Evolutionary conservation across 23 red algal genomes (phyloP).

Genomic region (Gracilaria vermiculophylla): DNA sequence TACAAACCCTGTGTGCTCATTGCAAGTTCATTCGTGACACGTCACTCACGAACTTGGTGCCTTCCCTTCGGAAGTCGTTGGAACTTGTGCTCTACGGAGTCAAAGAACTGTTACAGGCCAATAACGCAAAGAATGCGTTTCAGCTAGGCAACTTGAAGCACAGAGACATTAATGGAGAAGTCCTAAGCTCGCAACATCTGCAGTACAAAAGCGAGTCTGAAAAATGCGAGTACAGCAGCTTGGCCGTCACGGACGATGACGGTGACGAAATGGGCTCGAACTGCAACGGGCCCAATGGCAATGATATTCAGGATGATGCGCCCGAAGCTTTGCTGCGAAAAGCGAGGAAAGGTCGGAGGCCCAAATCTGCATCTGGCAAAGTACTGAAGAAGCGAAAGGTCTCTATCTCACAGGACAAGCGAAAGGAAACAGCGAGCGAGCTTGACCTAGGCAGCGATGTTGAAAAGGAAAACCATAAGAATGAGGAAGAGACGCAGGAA

Average conservation of each 20-base stretch:
- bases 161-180: slow-evolving; percentile 62
- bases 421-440: background rate
- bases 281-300: background rate
- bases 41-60: slow-evolving; percentile 43
- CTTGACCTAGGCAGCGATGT: background rate
- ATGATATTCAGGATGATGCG: background rate
- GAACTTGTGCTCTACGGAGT: slow-evolving; percentile 59
- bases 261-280: slow-evolving; percentile 6
- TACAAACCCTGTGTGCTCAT: slow-evolving; percentile 63
- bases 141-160: slow-evolving; percentile 56
- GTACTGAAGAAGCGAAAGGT: background rate
- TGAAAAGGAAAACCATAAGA: background rate
- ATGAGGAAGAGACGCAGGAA: background rate
- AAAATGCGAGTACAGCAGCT: slow-evolving; percentile 57
- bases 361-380: background rate
- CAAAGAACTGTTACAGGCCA: slow-evolving; percentile 34
- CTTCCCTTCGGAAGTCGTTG: slow-evolving; percentile 58
- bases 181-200: slow-evolving; percentile 52
- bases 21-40: slow-evolving; percentile 62
- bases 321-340: background rate
- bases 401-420: background rate
- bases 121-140: slow-evolving; percentile 59
- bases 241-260: slow-evolving; percentile 13
- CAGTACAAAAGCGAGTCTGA: slow-evolving; percentile 50
- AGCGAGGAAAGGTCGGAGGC: background rate